Conservation (phyloP, 202 grass and related monocot species). For the Saccharum hybrid region DNA sequence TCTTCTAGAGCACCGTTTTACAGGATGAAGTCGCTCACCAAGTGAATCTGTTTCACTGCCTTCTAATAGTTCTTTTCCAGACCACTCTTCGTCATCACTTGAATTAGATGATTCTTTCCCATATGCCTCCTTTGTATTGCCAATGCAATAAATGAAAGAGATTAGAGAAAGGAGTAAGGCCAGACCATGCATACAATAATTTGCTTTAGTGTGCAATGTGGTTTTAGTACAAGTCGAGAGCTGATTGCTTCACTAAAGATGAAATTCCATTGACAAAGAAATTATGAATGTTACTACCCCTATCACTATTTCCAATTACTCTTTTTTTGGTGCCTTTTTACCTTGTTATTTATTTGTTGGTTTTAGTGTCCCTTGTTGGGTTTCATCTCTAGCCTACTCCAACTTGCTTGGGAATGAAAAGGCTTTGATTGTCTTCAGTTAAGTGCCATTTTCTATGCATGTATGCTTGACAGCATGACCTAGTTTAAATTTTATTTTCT, state of each 20-base stretch:
- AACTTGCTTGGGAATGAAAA: neutral
- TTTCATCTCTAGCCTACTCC: no score
- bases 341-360: neutral
- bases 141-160: slow-evolving; percentile 30
- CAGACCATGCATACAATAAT: neutral
- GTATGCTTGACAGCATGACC: neutral
- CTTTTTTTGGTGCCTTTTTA: neutral
- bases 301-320: neutral
- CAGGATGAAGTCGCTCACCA: slow-evolving; percentile 38
- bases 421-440: neutral
- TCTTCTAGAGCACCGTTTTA: slow-evolving; percentile 40
- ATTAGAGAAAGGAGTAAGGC: slow-evolving; percentile 32
- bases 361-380: neutral
- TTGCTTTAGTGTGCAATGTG: slow-evolving; percentile 23
- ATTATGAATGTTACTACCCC: neutral
- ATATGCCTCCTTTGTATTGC: slow-evolving; percentile 70
- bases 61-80: slow-evolving; percentile 59
- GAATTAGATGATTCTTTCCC: slow-evolving; percentile 66
- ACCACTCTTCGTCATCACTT: slow-evolving; percentile 85
- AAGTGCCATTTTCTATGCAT: neutral
- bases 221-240: neutral
- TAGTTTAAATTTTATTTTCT: neutral
- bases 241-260: slow-evolving; percentile 25
- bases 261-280: neutral
- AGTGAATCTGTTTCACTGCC: slow-evolving; percentile 54